These are phyloP conservation scores for Wallacemonas rigidus DNA, from an alignment of 208 protist genomes.

Conservation along the genomic window DNA sequence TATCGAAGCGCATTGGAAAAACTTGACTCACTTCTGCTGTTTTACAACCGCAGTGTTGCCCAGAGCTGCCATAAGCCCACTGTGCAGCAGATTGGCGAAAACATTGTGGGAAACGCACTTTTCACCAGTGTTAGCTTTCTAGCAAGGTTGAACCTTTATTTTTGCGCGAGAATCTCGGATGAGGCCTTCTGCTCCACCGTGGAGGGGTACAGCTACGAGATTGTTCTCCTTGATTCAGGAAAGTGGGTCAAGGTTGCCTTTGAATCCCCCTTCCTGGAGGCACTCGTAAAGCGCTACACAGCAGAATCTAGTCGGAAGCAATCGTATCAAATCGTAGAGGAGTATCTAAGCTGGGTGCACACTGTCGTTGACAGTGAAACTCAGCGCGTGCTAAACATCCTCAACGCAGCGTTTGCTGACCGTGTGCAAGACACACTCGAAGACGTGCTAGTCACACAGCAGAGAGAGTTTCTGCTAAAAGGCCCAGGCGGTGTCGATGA, in stretches of 20 bases:
- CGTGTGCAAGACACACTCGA: constrained; percentile 29
- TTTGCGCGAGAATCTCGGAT: background rate
- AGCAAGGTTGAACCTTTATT: background rate
- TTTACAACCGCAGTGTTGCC: constrained; percentile 39
- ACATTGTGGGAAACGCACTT: background rate
- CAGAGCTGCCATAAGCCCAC: constrained; percentile 4
- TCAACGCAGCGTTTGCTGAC: constrained; percentile 25
- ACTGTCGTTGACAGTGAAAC: constrained; percentile 8
- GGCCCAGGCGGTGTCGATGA: constrained; percentile 24
- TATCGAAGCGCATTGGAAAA: constrained; percentile 49
- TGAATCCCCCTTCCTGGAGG: constrained; percentile 35
- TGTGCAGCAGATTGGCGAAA: constrained; percentile 7
- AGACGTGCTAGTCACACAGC: constrained; percentile 23
- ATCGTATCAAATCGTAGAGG: constrained; percentile 3
- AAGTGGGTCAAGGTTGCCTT: constrained; percentile 14
- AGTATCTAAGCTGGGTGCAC: constrained; percentile 34
- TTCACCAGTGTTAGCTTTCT: background rate
- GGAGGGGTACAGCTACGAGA: background rate
- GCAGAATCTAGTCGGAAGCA: constrained; percentile 20
- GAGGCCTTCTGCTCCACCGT: background rate
- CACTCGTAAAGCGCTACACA: constrained; percentile 25
- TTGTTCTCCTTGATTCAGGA: constrained; percentile 1
- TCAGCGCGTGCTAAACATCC: constrained; percentile 19
- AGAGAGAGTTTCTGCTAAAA: constrained; percentile 20
- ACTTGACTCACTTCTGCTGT: constrained; percentile 58